phyloP scores from a whole-genome alignment of 2,329 filamentous ascomycete species.

The Trichophaea hybrida region DNA sequence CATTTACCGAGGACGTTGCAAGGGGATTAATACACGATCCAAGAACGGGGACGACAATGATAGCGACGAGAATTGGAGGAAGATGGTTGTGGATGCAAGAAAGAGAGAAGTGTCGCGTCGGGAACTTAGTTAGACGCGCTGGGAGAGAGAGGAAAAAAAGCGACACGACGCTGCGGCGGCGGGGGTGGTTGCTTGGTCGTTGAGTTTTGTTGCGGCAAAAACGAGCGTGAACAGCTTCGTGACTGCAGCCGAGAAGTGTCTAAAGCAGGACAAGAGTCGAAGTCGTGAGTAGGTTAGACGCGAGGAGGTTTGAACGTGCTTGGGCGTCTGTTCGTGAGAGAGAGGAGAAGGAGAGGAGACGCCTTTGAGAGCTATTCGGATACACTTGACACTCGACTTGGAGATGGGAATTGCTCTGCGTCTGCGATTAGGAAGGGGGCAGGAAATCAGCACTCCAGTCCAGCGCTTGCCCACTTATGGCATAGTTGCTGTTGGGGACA shows the following conservation, averaged over 20 bases:
- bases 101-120: background rate
- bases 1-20: constrained; percentile 19
- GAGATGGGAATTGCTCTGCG: background rate
- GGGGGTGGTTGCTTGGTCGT: background rate
- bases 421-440: background rate
- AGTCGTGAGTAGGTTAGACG: background rate
- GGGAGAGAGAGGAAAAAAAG: background rate
- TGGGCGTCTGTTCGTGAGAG: background rate
- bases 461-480: too few species aligned
- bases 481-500: too few species aligned
- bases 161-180: background rate
- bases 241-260: background rate
- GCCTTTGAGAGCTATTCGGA: background rate
- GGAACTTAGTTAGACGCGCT: background rate
- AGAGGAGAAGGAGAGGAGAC: background rate
- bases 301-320: too few species aligned
- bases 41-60: constrained; percentile 9
- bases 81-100: background rate
- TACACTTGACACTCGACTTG: background rate
- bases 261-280: background rate
- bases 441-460: background rate
- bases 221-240: background rate
- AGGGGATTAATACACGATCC: background rate
- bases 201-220: background rate
- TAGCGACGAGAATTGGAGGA: background rate